Conservation (phyloP, 257 asterid species). For the Jaltomata sinuosa region DNA sequence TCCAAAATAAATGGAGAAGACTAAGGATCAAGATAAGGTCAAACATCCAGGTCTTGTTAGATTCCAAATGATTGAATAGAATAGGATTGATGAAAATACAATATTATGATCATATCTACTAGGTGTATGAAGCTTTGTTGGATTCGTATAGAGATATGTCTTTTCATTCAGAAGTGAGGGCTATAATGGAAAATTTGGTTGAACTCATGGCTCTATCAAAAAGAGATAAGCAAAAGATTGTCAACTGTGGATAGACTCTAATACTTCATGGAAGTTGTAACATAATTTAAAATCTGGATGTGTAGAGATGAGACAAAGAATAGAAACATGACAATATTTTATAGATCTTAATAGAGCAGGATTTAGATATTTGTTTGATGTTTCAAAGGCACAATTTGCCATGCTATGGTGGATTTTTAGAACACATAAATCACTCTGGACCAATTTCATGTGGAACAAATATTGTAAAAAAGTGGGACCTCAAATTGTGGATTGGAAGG, state of each 20-base stretch:
- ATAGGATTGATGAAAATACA: not conserved
- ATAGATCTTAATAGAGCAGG: not conserved
- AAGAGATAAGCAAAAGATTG: not conserved
- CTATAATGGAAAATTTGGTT: not conserved
- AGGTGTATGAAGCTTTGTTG: not conserved
- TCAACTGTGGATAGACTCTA: not conserved
- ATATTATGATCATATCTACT: not conserved
- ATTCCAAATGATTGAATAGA: not conserved
- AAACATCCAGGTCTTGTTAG: not conserved
- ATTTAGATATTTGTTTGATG: no score
- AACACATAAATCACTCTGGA: no score
- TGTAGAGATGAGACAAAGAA: not conserved
- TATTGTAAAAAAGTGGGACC: no score
- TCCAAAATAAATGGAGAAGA: not conserved
- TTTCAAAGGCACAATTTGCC: no score
- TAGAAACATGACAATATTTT: not conserved
- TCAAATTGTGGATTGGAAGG: no score
- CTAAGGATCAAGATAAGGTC: not conserved
- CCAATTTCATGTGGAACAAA: no score
- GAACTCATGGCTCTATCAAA: not conserved
- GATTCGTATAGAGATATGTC: not conserved
- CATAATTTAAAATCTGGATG: not conserved
- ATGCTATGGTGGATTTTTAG: no score
- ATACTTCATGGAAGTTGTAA: not conserved
- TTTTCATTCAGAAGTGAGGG: not conserved